These are phyloP conservation scores for Penicillium polonicum DNA, from an alignment of 2,329 filamentous ascomycete genomes.

Conservation along the genomic window DNA sequence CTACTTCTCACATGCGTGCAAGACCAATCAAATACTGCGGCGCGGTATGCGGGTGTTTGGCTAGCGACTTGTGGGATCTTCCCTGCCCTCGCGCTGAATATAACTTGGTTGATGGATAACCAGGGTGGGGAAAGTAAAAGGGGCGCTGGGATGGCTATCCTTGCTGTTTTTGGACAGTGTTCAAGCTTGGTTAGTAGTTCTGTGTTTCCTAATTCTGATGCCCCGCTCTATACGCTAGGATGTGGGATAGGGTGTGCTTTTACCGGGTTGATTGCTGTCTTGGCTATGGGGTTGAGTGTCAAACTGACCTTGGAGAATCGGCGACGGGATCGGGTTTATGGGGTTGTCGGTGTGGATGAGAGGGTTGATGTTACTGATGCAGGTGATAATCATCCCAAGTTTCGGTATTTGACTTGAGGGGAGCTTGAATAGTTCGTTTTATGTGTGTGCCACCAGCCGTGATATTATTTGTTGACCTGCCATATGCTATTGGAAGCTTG, in stretches of 20 bases:
- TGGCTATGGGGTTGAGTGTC: conserved; percentile 21
- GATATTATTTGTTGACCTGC: background rate
- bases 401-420: conserved; percentile 24
- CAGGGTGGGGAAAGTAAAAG: conserved; percentile 28
- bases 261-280: conserved; percentile 23
- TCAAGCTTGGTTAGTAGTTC: conserved; percentile 27
- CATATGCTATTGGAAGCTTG: background rate
- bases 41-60: conserved; percentile 41
- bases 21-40: conserved; percentile 25
- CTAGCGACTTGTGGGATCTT: conserved; percentile 34
- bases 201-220: conserved; percentile 24
- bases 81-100: conserved; percentile 24
- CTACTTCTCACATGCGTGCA: conserved; percentile 30
- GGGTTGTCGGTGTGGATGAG: conserved; percentile 15
- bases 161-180: conserved; percentile 27
- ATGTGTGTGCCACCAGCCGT: background rate
- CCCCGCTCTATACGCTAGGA: conserved; percentile 23
- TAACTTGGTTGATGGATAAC: conserved; percentile 31
- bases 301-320: conserved; percentile 21
- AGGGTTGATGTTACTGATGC: conserved; percentile 27
- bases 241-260: conserved; percentile 26
- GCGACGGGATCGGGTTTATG: conserved; percentile 23
- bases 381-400: conserved; percentile 22
- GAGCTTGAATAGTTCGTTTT: background rate
- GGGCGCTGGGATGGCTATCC: conserved; percentile 25